Evolutionary conservation across 2,329 filamentous ascomycete species (phyloP).

Genomic region (Thyridium curvatum): DNA sequence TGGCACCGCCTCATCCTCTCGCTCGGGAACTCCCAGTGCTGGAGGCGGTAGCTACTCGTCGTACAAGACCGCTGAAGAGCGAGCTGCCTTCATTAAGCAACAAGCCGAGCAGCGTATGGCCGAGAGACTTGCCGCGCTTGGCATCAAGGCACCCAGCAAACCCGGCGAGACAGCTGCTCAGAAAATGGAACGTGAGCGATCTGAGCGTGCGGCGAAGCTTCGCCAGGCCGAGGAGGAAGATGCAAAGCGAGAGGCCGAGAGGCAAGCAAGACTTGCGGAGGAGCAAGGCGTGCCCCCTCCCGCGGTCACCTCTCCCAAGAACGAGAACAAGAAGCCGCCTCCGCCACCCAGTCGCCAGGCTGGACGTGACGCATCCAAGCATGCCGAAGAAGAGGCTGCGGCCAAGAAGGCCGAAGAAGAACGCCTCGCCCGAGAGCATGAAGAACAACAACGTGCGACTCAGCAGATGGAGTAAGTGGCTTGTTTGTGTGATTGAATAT

Average conservation of each 20-base stretch:
- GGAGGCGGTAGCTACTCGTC: slow-evolving; percentile 67
- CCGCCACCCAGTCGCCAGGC: slow-evolving; percentile 75
- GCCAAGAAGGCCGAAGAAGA: slow-evolving; percentile 60
- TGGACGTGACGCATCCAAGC: slow-evolving; percentile 45
- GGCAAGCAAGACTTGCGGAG: slow-evolving; percentile 74
- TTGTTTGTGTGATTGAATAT: neutral
- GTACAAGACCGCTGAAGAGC: slow-evolving; percentile 87
- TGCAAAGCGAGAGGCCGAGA: slow-evolving; percentile 77
- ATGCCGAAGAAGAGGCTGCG: slow-evolving; percentile 43
- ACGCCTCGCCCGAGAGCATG: slow-evolving; percentile 63
- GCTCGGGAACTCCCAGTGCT: slow-evolving; percentile 36
- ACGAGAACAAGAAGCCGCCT: slow-evolving; percentile 57
- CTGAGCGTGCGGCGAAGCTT: slow-evolving; percentile 80
- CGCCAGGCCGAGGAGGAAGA: slow-evolving; percentile 93
- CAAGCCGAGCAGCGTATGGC: slow-evolving; percentile 97
- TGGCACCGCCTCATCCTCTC: slow-evolving; percentile 36
- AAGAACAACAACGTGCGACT: slow-evolving; percentile 67
- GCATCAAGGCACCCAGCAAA: slow-evolving; percentile 78
- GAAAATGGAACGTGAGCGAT: slow-evolving; percentile 79
- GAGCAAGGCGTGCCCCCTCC: slow-evolving; percentile 64
- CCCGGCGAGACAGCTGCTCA: slow-evolving; percentile 76
- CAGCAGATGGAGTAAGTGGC: slow-evolving; percentile 76
- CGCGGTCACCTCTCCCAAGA: slow-evolving; percentile 38
- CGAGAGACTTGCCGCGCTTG: slow-evolving; percentile 86
- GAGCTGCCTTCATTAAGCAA: slow-evolving; percentile 93